phyloP scores from a whole-genome alignment of 345 rosid species.

The Pelargonium nanum region DNA sequence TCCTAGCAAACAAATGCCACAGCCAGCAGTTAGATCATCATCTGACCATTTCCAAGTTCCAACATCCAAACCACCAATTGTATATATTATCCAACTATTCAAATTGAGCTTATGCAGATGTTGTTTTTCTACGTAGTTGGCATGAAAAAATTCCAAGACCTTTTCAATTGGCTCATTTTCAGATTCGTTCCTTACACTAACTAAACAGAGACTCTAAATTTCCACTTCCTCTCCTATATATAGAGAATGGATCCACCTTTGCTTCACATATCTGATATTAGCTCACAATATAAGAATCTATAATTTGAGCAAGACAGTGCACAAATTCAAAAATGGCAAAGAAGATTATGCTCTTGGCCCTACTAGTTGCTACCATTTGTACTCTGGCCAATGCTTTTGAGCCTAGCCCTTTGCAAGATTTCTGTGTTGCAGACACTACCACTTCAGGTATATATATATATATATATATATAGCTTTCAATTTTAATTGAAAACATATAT shows the following conservation, averaged over 20 bases:
- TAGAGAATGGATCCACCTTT: background rate
- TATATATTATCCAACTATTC: no score
- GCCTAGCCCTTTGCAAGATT: conserved; percentile 15
- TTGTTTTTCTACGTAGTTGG: background rate
- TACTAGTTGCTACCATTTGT: background rate
- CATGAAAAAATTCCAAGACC: background rate
- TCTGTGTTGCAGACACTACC: conserved; percentile 13
- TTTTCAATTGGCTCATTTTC: background rate
- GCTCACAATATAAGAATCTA: no score
- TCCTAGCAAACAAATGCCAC: no score
- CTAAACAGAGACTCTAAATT: background rate
- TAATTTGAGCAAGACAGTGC: no score
- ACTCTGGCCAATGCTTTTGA: conserved; percentile 5
- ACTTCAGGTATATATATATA: conserved; percentile 2
- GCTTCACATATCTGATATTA: background rate
- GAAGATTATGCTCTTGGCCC: background rate
- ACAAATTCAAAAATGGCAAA: background rate
- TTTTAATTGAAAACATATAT: background rate
- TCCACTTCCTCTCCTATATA: background rate
- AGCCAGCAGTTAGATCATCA: no score
- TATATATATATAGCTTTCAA: background rate
- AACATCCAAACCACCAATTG: background rate
- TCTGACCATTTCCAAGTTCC: background rate
- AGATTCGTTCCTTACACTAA: no score
- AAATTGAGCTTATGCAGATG: background rate